Evolutionary conservation across 2,329 filamentous ascomycete genomes (phyloP), one percentile per base, ranked within the genome.

Genomic region (Pseudopithomyces chartarum): DNA sequence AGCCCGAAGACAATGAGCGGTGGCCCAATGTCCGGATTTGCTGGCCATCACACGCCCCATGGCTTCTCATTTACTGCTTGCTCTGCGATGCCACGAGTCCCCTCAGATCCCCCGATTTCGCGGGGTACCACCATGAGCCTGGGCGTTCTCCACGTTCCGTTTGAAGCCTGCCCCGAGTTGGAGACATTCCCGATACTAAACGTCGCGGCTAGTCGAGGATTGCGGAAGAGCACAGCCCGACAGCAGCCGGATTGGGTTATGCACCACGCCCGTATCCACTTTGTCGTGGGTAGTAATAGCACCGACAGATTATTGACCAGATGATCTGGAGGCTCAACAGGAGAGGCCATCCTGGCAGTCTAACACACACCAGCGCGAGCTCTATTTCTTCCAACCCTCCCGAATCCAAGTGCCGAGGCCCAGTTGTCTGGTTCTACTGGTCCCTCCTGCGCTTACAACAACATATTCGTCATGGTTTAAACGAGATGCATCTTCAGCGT

Each of bases 111-210:
- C 22, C 19, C 5, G 32, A 15, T 17, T 43, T 42, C 26, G 48
- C 48, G 48, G 48, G 38, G 36, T 51, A 32, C 36, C 23, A 34
- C 22, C 8, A 11, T 4, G 22, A 51, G 23, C 8, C 48, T 51
- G 23, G 48, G 48, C 48, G 42, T 43, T 29, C 22, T 43, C 34
- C 47, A 32, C 48, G 38, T 12, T 33, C 23, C 38, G 48, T 42
- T 51, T 22, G 38, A 33, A 34, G 48, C 36, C 48, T 42, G 38
- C 7, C 48, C 48, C 38, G 38, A 51, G 36, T 51, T 20, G 48
- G 48, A 39, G n/a, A 51, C 22, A 42, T 22, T 42, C 23, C 48
- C 48, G 48, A 22, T 42, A 26, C 48, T 51, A 51, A 34, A 29
- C 15, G 34, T 17, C 34, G 29, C 22, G 34, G 22, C 47, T 39